These are phyloP conservation scores for Exserohilum rostratum DNA, from an alignment of 2,329 filamentous ascomycete species.

Conservation along the genomic window DNA sequence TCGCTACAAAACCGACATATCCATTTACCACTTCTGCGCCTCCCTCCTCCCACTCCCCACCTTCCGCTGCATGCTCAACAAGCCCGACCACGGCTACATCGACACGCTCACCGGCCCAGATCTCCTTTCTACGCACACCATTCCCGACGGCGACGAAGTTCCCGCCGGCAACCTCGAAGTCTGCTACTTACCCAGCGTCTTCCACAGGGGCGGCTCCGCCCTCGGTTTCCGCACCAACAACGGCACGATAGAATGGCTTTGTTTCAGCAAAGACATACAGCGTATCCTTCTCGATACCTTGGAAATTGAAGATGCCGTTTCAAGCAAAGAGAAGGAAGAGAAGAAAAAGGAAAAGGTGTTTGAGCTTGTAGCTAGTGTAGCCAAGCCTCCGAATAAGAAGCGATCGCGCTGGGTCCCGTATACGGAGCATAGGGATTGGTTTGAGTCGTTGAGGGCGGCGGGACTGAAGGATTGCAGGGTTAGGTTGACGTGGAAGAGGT, in stretches of 20 bases:
- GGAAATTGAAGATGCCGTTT: background rate
- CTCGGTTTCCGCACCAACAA: conserved; percentile 25
- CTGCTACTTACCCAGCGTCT: conserved; percentile 21
- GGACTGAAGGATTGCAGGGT: conserved; percentile 43
- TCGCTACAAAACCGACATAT: conserved; percentile 17
- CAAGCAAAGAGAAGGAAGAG: too few species aligned
- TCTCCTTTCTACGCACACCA: background rate
- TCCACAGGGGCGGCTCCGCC: conserved; percentile 25
- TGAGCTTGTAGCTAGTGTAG: conserved; percentile 23
- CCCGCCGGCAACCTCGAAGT: conserved; percentile 26
- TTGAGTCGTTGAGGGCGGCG: conserved; percentile 17
- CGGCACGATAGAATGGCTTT: conserved; percentile 28
- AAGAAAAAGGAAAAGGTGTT: too few species aligned
- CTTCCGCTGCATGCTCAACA: conserved; percentile 8
- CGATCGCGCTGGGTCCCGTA: conserved; percentile 11
- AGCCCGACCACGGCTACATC: conserved; percentile 16
- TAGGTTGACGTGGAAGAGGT: conserved; percentile 16
- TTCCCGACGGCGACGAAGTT: conserved; percentile 23
- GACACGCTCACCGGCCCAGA: conserved; percentile 19
- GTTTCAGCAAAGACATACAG: conserved; percentile 20
- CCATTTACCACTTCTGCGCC: conserved; percentile 29
- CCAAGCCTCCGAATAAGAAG: conserved; percentile 6
- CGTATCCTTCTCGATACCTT: conserved; percentile 4
- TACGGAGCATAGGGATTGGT: conserved; percentile 29
- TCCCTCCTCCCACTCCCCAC: conserved; percentile 6